Base-by-base conservation (phyloP, 2,329 filamentous ascomycete genomes). In the Cladosporium oxysporum region DNA sequence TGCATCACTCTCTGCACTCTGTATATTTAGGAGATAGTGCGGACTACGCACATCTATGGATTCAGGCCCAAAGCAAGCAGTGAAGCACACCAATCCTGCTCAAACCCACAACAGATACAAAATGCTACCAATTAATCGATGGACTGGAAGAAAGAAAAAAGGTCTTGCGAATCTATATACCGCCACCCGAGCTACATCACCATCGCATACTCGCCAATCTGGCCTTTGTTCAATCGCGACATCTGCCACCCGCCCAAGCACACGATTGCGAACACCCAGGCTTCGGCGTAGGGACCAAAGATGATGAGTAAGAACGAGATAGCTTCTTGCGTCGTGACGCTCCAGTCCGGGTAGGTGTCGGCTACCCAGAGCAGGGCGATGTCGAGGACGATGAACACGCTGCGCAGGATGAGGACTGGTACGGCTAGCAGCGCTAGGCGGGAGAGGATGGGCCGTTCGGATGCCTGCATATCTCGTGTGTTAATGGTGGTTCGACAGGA, bases 381-480 rank as follows among this genome's bases (percentile, higher is more conserved):
- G 59, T 66, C 65, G 31, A 64, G 41, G 31, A 66, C 21, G 60
- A 66, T 66, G 65, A 66, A 66, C 21, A 47, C n/a, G 65, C 55
- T 64, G 26, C 65, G 60, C 12, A 58, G 12, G 50, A 55, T 47
- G 41, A 63, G 58, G 4, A 64, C 16, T 14, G 65, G 65, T 12
- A 66, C 60, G n/a, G 53, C 55, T 41, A 64, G 47, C 1, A 64
- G 18, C 16, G 60, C 60, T 10, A 66, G 53, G 28, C 65, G 65
- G 3, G 47, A 16, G 18, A 66, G 52, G 37, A 57, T 55, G 11
- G 59, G 53, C 29, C 65, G 65, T 28, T 64, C 65, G 55, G 53
- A 52, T 11, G 52, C 49, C 65, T 66, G 21, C n/a, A 23, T 21
- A 11, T 23, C 0, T 12, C 8, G 3, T 26, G 3, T 41, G 58